Conservation (phyloP, 495 filamentous ascomycete species). For the Delitschia confertaspora region DNA sequence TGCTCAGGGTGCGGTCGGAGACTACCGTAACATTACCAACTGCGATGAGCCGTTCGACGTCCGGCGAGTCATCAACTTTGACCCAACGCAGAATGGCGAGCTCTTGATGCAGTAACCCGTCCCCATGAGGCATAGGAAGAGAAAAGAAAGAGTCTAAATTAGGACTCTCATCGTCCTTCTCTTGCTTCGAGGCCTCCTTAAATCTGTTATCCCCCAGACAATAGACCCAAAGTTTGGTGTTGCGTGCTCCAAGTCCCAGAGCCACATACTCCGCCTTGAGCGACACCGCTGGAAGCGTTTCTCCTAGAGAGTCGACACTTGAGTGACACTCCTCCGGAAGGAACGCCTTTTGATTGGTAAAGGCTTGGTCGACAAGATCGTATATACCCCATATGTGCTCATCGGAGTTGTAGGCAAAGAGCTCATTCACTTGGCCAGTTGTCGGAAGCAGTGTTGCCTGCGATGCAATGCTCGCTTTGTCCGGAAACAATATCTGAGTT, state of each 20-base stretch:
- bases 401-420: conserved; percentile 25
- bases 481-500: conserved; percentile 22
- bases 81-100: conserved; percentile 23
- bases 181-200: too few relatives aligned
- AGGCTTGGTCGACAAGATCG: conserved; percentile 16
- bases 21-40: conserved; percentile 25
- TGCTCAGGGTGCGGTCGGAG: too few relatives aligned
- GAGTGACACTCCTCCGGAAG: conserved; percentile 22
- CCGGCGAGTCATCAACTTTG: neutral
- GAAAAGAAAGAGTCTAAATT: conserved; percentile 22
- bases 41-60: conserved; percentile 19
- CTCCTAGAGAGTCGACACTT: conserved; percentile 25
- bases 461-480: conserved; percentile 16
- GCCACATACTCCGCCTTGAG: conserved; percentile 21
- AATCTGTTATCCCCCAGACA: neutral
- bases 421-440: conserved; percentile 24
- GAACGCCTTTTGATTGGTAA: conserved; percentile 24
- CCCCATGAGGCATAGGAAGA: conserved; percentile 18
- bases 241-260: too few relatives aligned
- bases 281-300: conserved; percentile 24
- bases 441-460: conserved; percentile 27
- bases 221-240: conserved; percentile 25
- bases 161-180: too few relatives aligned
- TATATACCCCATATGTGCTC: conserved; percentile 28
- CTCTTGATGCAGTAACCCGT: conserved; percentile 19